These are phyloP conservation scores for Lactarius evosmus DNA, from an alignment of 768 basidiomycete genomes.

Conservation along the genomic window DNA sequence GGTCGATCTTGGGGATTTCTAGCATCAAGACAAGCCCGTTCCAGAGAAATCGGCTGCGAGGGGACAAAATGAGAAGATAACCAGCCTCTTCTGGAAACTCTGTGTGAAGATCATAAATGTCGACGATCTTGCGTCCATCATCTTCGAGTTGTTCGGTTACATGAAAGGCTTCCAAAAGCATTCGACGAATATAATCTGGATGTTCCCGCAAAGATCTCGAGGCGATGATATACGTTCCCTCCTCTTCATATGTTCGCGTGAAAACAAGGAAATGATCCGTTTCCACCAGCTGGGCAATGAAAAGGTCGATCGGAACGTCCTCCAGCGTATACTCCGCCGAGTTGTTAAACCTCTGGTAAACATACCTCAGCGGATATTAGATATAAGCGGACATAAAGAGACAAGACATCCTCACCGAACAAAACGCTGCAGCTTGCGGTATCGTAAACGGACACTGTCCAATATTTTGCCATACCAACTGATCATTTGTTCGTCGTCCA, in stretches of 20 bases:
- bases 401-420: conserved; percentile 54
- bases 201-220: conserved; percentile 71
- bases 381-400: conserved; percentile 13
- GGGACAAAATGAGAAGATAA: conserved; percentile 86
- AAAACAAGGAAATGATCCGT: conserved; percentile 94
- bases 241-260: conserved; percentile 78
- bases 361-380: conserved; percentile 42
- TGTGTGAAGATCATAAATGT: conserved; percentile 43
- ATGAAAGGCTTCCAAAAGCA: conserved; percentile 84
- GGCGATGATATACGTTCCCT: conserved; percentile 91
- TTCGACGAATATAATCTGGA: conserved; percentile 70
- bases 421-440: conserved; percentile 92
- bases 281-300: conserved; percentile 73
- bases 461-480: conserved; percentile 92
- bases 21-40: conserved; percentile 82
- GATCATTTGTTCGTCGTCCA: conserved; percentile 80
- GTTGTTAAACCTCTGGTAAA: conserved; percentile 87
- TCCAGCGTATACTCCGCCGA: conserved; percentile 88
- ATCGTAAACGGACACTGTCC: conserved; percentile 86
- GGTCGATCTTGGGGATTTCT: conserved; percentile 69
- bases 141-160: conserved; percentile 57
- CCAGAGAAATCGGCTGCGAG: conserved; percentile 86
- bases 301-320: conserved; percentile 66
- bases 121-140: conserved; percentile 49
- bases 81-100: conserved; percentile 57